Evolutionary conservation across 2,329 filamentous ascomycete species (phyloP), one percentile per base, ranked within the genome.

Genomic region (Plectosphaerella sp.): DNA sequence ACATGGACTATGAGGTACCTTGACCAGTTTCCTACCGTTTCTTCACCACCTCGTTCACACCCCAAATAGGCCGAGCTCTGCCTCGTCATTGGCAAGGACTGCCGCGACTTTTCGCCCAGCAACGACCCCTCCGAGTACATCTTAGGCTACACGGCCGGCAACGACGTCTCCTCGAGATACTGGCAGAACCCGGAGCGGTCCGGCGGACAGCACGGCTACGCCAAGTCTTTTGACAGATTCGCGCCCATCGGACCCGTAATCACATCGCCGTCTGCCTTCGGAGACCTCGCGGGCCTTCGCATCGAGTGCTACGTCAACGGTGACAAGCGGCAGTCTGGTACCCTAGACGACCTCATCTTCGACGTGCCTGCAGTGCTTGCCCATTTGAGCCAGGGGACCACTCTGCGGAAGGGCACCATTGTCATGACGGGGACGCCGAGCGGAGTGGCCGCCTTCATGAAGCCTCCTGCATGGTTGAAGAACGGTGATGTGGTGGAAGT

Each of bases 71-170:
- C 22, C 1, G 78, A 81, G 57, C 69, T 81, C 50, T 72, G 68
- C 6, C 68, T 81, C 28, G 67, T 80, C 4, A 74, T 80, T 24
- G 72, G 73, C 10, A 69, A 71, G 37, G 67, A 72, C 22, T 33
- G 72, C 68, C 49, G 78, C 77, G 57, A 72, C 80, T 49, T 70
- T 80, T 3, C 56, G 66, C 4, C 73, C 76, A 48, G 67, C 66
- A 1, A 70, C 22, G 22, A 80, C 25, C 76, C 77, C 5, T 57
- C 75, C 5, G 68, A 75, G 22, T 78, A 80, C 58, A 68, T 84
- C 2, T 72, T 82, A 1, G 80, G 79, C 28, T 84, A 82, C 55
- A 79, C 79, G 0, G 74, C 74, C 22, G 75, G 75, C 35, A 83
- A 84, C 61, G 78, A 80, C 54, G 60, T 80, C 16, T 76, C 75